Conservation (phyloP, 768 basidiomycete species). For the Pleurotus ostreatus region DNA sequence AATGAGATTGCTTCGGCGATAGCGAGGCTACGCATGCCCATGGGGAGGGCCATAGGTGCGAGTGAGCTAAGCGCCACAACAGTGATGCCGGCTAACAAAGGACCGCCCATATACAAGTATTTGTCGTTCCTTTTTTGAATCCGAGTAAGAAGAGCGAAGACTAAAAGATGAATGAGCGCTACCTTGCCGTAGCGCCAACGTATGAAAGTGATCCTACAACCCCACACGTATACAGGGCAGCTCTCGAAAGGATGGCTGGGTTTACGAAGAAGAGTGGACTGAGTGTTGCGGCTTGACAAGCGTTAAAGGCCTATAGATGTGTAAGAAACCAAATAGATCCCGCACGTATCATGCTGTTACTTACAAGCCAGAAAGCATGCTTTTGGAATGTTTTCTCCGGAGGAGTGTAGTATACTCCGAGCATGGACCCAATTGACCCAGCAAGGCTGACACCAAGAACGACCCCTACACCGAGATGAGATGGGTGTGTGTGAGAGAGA, state of each 20-base stretch:
- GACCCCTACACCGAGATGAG: slow-evolving; percentile 44
- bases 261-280: slow-evolving; percentile 87
- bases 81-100: slow-evolving; percentile 83
- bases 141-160: not conserved
- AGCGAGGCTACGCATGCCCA: slow-evolving; percentile 74
- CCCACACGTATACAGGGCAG: slow-evolving; percentile 84
- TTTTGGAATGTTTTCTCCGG: slow-evolving; percentile 76
- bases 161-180: slow-evolving; percentile 13
- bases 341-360: slow-evolving; percentile 18
- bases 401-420: slow-evolving; percentile 74
- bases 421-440: slow-evolving; percentile 82
- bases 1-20: slow-evolving; percentile 74
- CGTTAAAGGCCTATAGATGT: slow-evolving; percentile 66
- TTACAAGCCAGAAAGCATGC: slow-evolving; percentile 76
- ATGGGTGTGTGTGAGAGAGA: not conserved
- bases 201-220: slow-evolving; percentile 85
- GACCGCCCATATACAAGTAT: slow-evolving; percentile 83
- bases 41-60: slow-evolving; percentile 86
- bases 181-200: slow-evolving; percentile 85
- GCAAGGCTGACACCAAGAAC: slow-evolving; percentile 79
- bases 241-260: slow-evolving; percentile 81
- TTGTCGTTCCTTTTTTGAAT: slow-evolving; percentile 55
- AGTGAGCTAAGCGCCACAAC: slow-evolving; percentile 85
- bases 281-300: slow-evolving; percentile 80
- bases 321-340: not conserved